Percentiles rank a stretch among this genome's conserved stretches.
Conservation (phyloP, 768 basidiomycete genomes). For the Rubroboletus pulcherrimus region DNA sequence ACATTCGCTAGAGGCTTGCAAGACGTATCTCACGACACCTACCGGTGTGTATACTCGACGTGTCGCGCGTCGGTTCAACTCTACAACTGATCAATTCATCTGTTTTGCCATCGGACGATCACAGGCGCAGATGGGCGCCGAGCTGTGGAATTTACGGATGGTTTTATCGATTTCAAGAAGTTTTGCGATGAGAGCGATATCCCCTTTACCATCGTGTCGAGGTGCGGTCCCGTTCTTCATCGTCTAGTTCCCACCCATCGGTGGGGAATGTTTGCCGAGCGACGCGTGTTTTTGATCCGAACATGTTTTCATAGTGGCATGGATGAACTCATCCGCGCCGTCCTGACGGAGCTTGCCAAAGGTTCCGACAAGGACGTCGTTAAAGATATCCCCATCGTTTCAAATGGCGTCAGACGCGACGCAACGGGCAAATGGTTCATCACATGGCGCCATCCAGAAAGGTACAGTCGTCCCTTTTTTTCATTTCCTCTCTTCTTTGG, state of each 20-base stretch:
- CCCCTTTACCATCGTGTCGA: conserved; percentile 91
- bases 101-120: not conserved
- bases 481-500: not conserved
- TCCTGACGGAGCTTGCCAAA: conserved; percentile 74
- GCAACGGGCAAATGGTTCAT: conserved; percentile 68
- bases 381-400: conserved; percentile 80
- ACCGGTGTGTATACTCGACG: conserved; percentile 33
- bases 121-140: conserved; percentile 11
- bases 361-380: conserved; percentile 51
- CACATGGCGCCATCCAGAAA: conserved; percentile 83
- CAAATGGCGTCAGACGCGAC: conserved; percentile 81
- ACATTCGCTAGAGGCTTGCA: conserved; percentile 83
- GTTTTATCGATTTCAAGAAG: conserved; percentile 82
- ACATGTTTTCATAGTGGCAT: conserved; percentile 63
- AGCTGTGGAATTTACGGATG: conserved; percentile 29
- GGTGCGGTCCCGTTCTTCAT: conserved; percentile 40
- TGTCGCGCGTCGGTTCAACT: not conserved
- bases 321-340: conserved; percentile 89
- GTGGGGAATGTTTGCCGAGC: not conserved
- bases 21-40: conserved; percentile 66
- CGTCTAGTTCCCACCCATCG: conserved; percentile 9
- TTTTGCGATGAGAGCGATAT: conserved; percentile 81
- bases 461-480: conserved; percentile 40
- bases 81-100: not conserved
- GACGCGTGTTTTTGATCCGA: conserved; percentile 2